Evolutionary conservation across 768 basidiomycete genomes (phyloP).

Genomic region (Lactarius sanguifluus): DNA sequence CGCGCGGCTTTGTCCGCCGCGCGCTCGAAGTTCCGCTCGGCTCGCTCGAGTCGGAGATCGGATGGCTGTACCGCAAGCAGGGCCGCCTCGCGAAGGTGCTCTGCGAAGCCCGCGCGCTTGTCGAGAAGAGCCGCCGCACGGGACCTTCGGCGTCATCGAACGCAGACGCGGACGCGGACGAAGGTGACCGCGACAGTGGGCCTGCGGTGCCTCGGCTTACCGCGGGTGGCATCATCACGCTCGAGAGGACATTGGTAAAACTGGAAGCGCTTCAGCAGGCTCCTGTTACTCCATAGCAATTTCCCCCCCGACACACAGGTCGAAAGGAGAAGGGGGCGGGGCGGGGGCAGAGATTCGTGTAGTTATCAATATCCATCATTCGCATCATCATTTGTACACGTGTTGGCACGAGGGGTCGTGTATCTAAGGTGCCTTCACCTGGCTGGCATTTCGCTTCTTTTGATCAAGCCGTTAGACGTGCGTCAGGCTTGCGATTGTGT

Average conservation of each 20-base stretch:
- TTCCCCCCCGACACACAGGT: background rate
- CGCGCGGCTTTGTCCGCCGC: slow-evolving; percentile 85
- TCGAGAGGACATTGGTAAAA: slow-evolving; percentile 72
- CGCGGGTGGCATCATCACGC: slow-evolving; percentile 72
- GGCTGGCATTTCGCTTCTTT: slow-evolving; percentile 8
- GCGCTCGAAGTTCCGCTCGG: slow-evolving; percentile 79
- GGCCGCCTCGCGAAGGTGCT: slow-evolving; percentile 71
- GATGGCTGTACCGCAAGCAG: slow-evolving; percentile 65
- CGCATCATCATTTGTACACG: slow-evolving; percentile 5
- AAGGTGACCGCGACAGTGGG: slow-evolving; percentile 36
- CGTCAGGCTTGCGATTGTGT: slow-evolving; percentile 4
- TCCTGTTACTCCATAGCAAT: slow-evolving; percentile 13
- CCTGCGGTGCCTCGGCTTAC: slow-evolving; percentile 73
- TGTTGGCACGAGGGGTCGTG: background rate
- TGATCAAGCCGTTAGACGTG: background rate
- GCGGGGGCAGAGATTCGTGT: background rate
- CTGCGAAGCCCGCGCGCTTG: slow-evolving; percentile 55
- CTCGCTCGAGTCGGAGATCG: slow-evolving; percentile 69
- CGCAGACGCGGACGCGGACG: slow-evolving; percentile 33
- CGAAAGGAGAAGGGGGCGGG: background rate
- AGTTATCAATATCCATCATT: slow-evolving; percentile 17
- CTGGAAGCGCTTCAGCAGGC: slow-evolving; percentile 47
- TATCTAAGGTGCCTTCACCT: slow-evolving; percentile 13
- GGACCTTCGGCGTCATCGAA: slow-evolving; percentile 26
- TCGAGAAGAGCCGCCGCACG: slow-evolving; percentile 64